Base-by-base conservation (phyloP, 345 rosid genomes). In the Brassica nigra region DNA sequence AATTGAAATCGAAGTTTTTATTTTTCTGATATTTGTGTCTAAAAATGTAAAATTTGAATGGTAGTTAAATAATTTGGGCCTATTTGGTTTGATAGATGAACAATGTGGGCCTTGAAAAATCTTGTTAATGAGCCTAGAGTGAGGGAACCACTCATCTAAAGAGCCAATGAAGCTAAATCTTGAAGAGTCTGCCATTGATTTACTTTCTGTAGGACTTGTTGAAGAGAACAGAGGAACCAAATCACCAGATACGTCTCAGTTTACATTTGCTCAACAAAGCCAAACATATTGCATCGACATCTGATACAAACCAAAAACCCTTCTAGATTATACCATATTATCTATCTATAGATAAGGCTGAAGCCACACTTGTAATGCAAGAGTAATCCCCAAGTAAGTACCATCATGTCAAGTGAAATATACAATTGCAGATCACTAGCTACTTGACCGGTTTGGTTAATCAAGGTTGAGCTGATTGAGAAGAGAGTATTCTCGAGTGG, bases 381-480 rank as follows among this genome's bases (percentile, higher is more conserved):
- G 49, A 42, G 68, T 37, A 18, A 66, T 1, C 70, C 71, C 71
- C 33, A 44, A 67, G 71, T 44, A 12, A 67, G 18, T 6, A 42
- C 58, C 28, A 39, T 62, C 59, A 42, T 62, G 76, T 62, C 37
- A 64, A 76, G 14, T 20, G 18, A 59, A 78, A 58, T 73, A 73
- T 66, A 73, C 78, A 78, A 55, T 37, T 55, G 20, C 42, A 78
- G 3, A 71, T 2, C 73, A 2, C 36, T 23, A 39, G 8, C 61
- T 44, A 57, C 42, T 33, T 14, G 18, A 28, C 66, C 33, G 10
- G 70, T 15, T 36, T 70, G 15, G 18, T 4, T 6, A 65, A 44
- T 87, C 84, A 86, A 34, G 90, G 83, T 11, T 79, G 82, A 54
- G 89, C 88, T 59, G 93, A 83, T 55, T 87, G 86, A 0, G 88